phyloP scores from a whole-genome alignment of 2,329 filamentous ascomycete species.

The Penicillium rolfsii region DNA sequence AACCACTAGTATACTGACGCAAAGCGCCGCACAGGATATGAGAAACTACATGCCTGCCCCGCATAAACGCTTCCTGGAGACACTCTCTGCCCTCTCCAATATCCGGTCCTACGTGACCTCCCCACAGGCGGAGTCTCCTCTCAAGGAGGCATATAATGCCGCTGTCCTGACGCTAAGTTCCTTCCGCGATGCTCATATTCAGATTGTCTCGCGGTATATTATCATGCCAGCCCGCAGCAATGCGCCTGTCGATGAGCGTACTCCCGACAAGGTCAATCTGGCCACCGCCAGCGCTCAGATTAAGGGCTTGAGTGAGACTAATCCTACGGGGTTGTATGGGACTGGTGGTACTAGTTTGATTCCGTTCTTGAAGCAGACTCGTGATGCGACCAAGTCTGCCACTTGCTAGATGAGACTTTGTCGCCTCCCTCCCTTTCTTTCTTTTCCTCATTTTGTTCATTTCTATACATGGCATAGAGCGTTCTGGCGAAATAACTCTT shows the following conservation, averaged over 20 bases:
- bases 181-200: constrained; percentile 57
- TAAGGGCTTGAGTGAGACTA: constrained; percentile 34
- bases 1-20: constrained; percentile 9
- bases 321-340: constrained; percentile 47
- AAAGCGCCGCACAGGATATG: constrained; percentile 49
- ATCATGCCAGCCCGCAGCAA: constrained; percentile 47
- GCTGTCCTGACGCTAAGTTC: constrained; percentile 50
- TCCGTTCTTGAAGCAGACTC: constrained; percentile 56
- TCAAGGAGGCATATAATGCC: constrained; percentile 51
- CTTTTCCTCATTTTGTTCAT: background rate
- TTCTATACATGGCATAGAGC: background rate
- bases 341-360: constrained; percentile 59
- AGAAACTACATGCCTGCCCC: constrained; percentile 59
- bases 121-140: constrained; percentile 36
- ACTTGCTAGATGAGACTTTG: constrained; percentile 27
- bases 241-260: constrained; percentile 15
- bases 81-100: constrained; percentile 50
- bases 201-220: constrained; percentile 58
- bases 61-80: constrained; percentile 55
- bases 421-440: background rate
- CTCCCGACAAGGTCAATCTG: constrained; percentile 41
- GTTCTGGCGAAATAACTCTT: background rate
- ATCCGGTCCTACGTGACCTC: constrained; percentile 50
- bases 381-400: constrained; percentile 55
- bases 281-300: constrained; percentile 51